Base-by-base conservation (phyloP, 2,329 filamentous ascomycete genomes). In the Remersonia thermophila region DNA sequence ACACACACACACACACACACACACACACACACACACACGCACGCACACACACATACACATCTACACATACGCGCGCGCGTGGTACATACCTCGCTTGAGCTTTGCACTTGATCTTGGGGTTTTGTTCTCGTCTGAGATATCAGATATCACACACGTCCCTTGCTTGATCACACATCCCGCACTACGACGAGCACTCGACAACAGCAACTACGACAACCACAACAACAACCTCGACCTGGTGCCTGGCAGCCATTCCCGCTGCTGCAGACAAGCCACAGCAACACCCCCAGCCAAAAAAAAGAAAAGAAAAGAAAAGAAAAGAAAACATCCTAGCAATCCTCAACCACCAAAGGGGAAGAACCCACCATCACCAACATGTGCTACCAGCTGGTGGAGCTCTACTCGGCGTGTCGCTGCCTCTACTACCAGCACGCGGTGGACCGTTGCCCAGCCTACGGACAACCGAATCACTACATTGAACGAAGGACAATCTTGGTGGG, bases 391-490 rank as follows among this genome's bases (percentile, higher is more conserved):
- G 67, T 89, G 50, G 86, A 94, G 59, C 71, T 83, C 40, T 94
- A 86, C 66, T 78, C 85, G 37, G 83, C 80, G 38, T 94, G 86
- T 69, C 73, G 77, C 45, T 94, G 86, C 61, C 69, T 89, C 49
- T 93, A 94, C 67, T 84, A 89, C 66, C 71, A 80, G 53, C 87
- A 94, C 57, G 77, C 83, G 32, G 70, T 94, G 50, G 86, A 94
- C 53, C 80, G 82, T 42, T 94, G 86, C 55, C 67, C 76, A 33
- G 67, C 74, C 26, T 84, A 85, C 55, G 82, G 80, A 42, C 77
- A 80, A 41, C 72, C 74, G 33, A 80, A 80, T 32, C 86, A 94
- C 53, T 50, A 51, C 31, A 64, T 87, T 39, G 74, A 84, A 47
- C 77, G 83, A 52, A 79, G 80, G 55, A 82, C 73, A 6, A 81